Evolutionary conservation across 768 basidiomycete genomes (phyloP).

Genomic region (Ramaria sp.): DNA sequence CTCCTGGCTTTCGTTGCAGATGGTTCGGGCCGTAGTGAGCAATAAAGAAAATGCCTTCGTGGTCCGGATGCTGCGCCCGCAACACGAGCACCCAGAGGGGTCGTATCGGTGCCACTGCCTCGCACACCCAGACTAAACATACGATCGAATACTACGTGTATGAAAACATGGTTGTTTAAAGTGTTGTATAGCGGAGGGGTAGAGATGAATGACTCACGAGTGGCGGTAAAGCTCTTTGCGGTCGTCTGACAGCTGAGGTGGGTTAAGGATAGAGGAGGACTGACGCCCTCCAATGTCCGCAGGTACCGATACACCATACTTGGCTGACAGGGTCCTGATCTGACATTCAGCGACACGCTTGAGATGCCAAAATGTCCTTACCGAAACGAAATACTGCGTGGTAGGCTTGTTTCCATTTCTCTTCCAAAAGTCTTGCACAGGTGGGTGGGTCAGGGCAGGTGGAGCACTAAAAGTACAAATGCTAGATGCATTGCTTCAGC

Average conservation of each 20-base stretch:
- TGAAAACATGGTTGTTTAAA: background rate
- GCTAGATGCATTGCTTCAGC: background rate
- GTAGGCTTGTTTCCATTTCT: conserved; percentile 90
- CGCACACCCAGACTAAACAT: conserved; percentile 84
- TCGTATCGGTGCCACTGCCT: conserved; percentile 58
- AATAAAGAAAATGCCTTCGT: conserved; percentile 77
- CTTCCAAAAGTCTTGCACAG: conserved; percentile 81
- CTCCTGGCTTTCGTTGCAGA: conserved; percentile 12
- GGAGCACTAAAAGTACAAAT: conserved; percentile 40
- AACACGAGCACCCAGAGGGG: conserved; percentile 51
- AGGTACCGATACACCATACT: conserved; percentile 91
- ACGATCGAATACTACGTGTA: conserved; percentile 62
- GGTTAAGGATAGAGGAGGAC: conserved; percentile 75
- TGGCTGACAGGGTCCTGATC: conserved; percentile 72
- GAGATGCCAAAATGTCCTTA: conserved; percentile 17
- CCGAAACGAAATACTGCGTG: conserved; percentile 82
- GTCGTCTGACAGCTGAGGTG: conserved; percentile 84
- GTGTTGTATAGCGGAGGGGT: background rate
- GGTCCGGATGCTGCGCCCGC: conserved; percentile 60
- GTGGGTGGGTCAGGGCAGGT: conserved; percentile 72
- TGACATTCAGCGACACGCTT: background rate
- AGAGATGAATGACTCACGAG: conserved; percentile 38
- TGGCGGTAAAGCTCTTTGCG: conserved; percentile 82
- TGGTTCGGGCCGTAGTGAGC: conserved; percentile 57
- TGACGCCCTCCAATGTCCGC: conserved; percentile 81